Conservation (phyloP, 306 rosid species). For the Quercus berberidifolia region DNA sequence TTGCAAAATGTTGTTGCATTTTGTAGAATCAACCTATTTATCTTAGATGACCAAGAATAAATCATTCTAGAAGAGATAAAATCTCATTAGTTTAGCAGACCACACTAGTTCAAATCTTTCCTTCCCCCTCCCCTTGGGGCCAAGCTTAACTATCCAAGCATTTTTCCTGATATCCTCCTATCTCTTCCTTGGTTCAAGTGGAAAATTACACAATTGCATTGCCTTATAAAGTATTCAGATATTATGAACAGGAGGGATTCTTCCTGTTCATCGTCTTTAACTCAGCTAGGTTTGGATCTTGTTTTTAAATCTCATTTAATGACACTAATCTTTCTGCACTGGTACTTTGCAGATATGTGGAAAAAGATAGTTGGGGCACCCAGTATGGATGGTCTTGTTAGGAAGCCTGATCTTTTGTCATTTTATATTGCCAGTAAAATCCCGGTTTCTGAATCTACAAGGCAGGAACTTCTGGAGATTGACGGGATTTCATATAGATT, state of each 20-base stretch:
- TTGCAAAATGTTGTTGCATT: neutral
- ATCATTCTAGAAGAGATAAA: neutral
- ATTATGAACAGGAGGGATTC: neutral
- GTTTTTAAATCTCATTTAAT: neutral
- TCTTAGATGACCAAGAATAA: neutral
- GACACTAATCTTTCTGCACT: constrained; percentile 16
- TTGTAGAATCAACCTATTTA: neutral
- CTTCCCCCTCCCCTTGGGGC: too few species aligned
- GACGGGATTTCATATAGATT: constrained; percentile 84
- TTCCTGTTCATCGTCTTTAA: neutral
- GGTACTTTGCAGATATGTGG: constrained; percentile 77
- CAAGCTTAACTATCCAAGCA: too few species aligned
- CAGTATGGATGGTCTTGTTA: constrained; percentile 69
- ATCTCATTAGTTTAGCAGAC: neutral
- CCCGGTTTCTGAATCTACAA: constrained; percentile 90
- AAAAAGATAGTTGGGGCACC: constrained; percentile 74
- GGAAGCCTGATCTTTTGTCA: constrained; percentile 81
- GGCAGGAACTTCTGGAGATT: constrained; percentile 94
- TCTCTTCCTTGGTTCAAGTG: neutral
- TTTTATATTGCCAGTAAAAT: constrained; percentile 91
- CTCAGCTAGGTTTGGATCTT: neutral
- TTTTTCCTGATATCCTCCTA: neutral
- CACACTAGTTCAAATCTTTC: too few species aligned
- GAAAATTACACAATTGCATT: neutral
- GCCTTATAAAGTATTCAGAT: neutral